phyloP scores from a whole-genome alignment of 108 stramenopile genomes.

The Nannochloropsis gaditana region DNA sequence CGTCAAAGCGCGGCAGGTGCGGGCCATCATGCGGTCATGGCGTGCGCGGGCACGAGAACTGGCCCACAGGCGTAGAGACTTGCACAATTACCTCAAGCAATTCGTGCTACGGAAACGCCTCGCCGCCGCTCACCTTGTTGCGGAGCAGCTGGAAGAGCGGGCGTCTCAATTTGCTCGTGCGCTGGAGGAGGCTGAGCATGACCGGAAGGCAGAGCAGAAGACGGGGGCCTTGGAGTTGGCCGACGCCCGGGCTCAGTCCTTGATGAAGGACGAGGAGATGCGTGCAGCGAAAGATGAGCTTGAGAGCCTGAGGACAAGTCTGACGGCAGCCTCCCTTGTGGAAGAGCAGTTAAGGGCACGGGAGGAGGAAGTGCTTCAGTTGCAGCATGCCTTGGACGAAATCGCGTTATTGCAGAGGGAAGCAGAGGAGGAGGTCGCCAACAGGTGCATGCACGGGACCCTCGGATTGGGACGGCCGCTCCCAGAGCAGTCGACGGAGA shows the following conservation, averaged over 20 bases:
- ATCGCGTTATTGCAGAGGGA: not conserved
- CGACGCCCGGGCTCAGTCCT: not conserved
- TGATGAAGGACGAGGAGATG: not conserved
- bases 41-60: conserved; percentile 1
- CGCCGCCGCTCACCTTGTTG: not conserved
- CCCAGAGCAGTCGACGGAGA: not conserved
- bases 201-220: not conserved
- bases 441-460: not conserved
- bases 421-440: not conserved
- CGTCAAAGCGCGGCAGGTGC: not conserved
- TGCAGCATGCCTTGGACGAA: not conserved
- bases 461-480: not conserved
- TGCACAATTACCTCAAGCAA: conserved; percentile 18
- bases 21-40: not conserved
- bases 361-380: not conserved
- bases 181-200: not conserved
- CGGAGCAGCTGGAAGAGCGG: not conserved
- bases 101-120: not conserved
- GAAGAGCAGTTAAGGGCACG: not conserved
- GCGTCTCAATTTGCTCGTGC: not conserved
- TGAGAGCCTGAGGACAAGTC: not conserved
- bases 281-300: not conserved
- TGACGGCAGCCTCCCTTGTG: not conserved
- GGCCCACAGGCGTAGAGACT: not conserved
- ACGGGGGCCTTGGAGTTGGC: not conserved